Evolutionary conservation across 345 rosid species (phyloP), one percentile per base, ranked within the genome.

Genomic region (Limnanthes douglasii): DNA sequence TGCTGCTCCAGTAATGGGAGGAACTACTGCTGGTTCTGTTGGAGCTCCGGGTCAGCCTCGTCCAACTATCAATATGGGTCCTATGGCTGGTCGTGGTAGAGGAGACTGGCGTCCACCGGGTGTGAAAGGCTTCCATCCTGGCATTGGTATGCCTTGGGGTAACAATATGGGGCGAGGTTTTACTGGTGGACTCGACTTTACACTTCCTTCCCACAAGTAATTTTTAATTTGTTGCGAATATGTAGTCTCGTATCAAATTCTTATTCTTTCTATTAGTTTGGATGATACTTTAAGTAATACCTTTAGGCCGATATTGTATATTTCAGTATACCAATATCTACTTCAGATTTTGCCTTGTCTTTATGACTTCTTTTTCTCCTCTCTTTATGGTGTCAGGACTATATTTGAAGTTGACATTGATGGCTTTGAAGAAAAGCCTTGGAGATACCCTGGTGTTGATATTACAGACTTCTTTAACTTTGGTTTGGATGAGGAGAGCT

Each of bases 161-260:
- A 40, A 45, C 53, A 65, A 53, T 42, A 31, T 58, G 70, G 96
- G 99, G 13, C 73, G 94, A 37, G 88, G 76, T 26, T 66, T 58
- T 64, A 75, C 78, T 5, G 64, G 73, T 6, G 93, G 93, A 30
- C 61, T 69, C 59, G 99, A 92, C 22, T 92, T 92, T 56, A 84
- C 94, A 1, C 96, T 85, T 58, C 99, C 99, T 56, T 75, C 96
- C 40, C 96, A 92, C 90, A 92, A 78, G 99, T 92, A 81, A 70
- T 14, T 18, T 55, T 45, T 16, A 8, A 2, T 53, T 48, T 39
- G 40, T 41, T 60, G 21, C 10, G 24, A 21, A 33, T 28, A 18
- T n/a, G n/a, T n/a, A n/a, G n/a, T n/a, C n/a, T n/a, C n/a, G n/a
- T n/a, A n/a, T n/a, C n/a, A n/a, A n/a, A n/a, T n/a, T n/a, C n/a